Evolutionary conservation across 495 filamentous ascomycete species (phyloP).

Genomic region (Gamarada debralockiae): DNA sequence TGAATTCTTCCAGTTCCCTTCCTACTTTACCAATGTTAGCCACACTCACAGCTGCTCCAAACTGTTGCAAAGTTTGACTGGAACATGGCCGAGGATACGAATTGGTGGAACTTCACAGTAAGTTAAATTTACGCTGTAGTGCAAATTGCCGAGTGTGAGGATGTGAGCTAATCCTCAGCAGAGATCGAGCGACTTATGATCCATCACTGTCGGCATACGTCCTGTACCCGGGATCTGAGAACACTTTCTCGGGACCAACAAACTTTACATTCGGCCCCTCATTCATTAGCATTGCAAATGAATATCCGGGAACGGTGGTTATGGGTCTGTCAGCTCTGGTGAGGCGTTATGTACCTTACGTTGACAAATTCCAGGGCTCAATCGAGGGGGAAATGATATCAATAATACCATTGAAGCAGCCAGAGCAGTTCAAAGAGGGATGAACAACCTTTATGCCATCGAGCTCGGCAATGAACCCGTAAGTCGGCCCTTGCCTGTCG

Average conservation of each 20-base stretch:
- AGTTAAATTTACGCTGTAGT: too few species aligned
- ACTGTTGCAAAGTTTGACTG: constrained; percentile 46
- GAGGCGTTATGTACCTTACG: not conserved
- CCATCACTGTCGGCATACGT: constrained; percentile 41
- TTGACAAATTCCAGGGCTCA: constrained; percentile 34
- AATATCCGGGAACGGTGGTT: constrained; percentile 46
- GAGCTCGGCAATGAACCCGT: constrained; percentile 58
- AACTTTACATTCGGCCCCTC: constrained; percentile 50
- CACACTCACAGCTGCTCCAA: constrained; percentile 46
- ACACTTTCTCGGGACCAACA: constrained; percentile 42
- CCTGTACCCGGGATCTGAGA: constrained; percentile 43
- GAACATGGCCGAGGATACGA: constrained; percentile 49
- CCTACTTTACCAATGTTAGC: constrained; percentile 47
- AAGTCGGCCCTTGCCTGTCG: constrained; percentile 33
- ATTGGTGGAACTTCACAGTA: constrained; percentile 53
- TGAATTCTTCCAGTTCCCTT: constrained; percentile 56
- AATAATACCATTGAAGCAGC: constrained; percentile 50
- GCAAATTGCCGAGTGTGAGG: too few species aligned
- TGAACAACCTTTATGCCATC: constrained; percentile 47
- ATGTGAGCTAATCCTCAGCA: not conserved
- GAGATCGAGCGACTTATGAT: constrained; percentile 49
- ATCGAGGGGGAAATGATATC: constrained; percentile 48
- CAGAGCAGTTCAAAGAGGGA: constrained; percentile 34
- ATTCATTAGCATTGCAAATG: constrained; percentile 46
- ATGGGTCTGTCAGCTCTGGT: constrained; percentile 17